A percentile compares a stretch with the other conserved stretches of the same genome.
These are phyloP conservation scores for Rosa chinensis DNA, from an alignment of 306 rosid species.

Conservation along the genomic window DNA sequence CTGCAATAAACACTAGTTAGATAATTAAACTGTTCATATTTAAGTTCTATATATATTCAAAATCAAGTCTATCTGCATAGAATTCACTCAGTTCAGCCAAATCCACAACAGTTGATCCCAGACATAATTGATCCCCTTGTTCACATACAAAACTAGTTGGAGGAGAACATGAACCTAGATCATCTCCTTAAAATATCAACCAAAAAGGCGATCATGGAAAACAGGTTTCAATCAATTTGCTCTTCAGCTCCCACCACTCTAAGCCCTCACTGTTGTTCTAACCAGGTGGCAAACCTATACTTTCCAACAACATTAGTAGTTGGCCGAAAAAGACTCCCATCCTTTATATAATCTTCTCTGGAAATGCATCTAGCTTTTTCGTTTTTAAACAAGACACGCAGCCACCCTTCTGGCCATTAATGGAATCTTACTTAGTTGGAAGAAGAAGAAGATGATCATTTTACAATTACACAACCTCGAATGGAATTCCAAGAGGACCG, in stretches of 20 bases:
- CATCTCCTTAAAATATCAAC: background rate
- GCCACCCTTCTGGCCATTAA: background rate
- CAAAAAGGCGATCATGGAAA: background rate
- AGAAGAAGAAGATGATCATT: background rate
- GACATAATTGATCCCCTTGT: background rate
- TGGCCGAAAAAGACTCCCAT: conserved; percentile 3
- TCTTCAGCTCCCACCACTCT: background rate
- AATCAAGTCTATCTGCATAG: no score
- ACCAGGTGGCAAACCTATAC: background rate
- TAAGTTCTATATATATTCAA: no score
- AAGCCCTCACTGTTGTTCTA: background rate
- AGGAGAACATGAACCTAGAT: background rate
- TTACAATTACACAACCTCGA: background rate
- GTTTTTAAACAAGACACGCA: background rate
- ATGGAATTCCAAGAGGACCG: conserved; percentile 13
- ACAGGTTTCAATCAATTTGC: background rate
- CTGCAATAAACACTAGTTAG: no score
- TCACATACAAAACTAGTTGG: background rate
- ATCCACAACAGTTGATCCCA: background rate
- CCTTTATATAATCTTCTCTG: background rate
- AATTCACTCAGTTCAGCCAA: no score
- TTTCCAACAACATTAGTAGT: background rate
- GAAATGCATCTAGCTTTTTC: background rate
- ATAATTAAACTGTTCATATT: no score
- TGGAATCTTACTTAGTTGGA: background rate